A percentile compares a stretch with the other conserved stretches of the same genome.
Evolutionary conservation across 2,329 filamentous ascomycete genomes (phyloP).

Genomic region (Clonostachys rosea): DNA sequence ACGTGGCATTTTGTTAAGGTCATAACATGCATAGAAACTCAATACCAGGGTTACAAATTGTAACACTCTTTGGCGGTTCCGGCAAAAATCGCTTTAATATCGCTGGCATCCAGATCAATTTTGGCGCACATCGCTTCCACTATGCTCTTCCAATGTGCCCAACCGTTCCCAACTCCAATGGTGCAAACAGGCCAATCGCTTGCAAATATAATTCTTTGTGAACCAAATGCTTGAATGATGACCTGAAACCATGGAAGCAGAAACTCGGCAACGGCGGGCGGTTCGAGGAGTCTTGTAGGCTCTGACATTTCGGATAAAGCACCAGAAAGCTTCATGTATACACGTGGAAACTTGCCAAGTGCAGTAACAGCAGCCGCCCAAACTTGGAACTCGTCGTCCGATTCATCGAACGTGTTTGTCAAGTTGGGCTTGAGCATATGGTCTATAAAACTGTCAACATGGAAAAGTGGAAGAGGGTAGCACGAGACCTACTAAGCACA

Average conservation of each 20-base stretch:
- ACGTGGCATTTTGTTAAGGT: too few relatives aligned
- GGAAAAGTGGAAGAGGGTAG: neutral
- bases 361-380: conserved; percentile 67
- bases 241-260: conserved; percentile 61
- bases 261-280: conserved; percentile 46
- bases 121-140: conserved; percentile 57
- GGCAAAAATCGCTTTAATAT: too few relatives aligned
- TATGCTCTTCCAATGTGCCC: conserved; percentile 70
- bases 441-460: conserved; percentile 42
- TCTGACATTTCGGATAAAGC: conserved; percentile 75
- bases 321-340: conserved; percentile 89
- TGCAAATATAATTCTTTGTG: conserved; percentile 77
- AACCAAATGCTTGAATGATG: conserved; percentile 46
- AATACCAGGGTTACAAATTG: too few relatives aligned
- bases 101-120: neutral
- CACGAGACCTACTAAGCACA: conserved; percentile 57
- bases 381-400: conserved; percentile 53
- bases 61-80: too few relatives aligned
- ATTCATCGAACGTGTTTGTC: conserved; percentile 49
- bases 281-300: conserved; percentile 29
- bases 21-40: too few relatives aligned
- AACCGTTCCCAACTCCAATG: conserved; percentile 43
- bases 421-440: conserved; percentile 88
- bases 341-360: conserved; percentile 57
- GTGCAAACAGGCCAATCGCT: conserved; percentile 95